phyloP scores from a whole-genome alignment of 441 rosid genomes.

The Monsonia emarginata region DNA sequence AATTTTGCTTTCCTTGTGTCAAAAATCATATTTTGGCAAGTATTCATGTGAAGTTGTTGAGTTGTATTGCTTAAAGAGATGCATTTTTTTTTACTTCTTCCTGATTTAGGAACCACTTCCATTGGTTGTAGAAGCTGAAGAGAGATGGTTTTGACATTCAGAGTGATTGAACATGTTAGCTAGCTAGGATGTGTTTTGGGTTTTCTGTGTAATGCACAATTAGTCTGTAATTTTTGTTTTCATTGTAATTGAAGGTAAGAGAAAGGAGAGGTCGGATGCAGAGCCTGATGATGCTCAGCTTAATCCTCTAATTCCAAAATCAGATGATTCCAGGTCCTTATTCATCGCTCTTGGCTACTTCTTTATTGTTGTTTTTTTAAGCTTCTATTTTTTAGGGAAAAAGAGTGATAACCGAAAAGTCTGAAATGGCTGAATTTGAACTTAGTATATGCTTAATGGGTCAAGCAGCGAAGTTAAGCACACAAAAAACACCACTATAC shows the following conservation, averaged over 20 bases:
- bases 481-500: neutral
- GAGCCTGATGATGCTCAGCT: constrained; percentile 32
- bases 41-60: neutral
- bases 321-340: constrained; percentile 60
- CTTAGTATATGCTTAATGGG: neutral
- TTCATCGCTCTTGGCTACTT: neutral
- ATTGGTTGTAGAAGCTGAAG: neutral
- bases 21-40: neutral
- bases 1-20: neutral
- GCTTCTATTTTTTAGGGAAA: neutral
- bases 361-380: neutral
- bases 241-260: constrained; percentile 44
- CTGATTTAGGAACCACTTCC: neutral
- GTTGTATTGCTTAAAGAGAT: neutral
- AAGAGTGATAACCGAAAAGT: neutral
- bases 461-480: neutral
- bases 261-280: constrained; percentile 54
- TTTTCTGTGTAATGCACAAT: neutral
- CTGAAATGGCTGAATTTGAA: neutral
- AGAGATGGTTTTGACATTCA: neutral
- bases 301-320: constrained; percentile 49
- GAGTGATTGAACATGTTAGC: neutral
- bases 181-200: neutral
- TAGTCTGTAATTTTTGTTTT: neutral
- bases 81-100: too few species aligned